Evolutionary conservation across 768 basidiomycete species (phyloP), one percentile per base, ranked within the genome.

Genomic region (Obba rivulosa): DNA sequence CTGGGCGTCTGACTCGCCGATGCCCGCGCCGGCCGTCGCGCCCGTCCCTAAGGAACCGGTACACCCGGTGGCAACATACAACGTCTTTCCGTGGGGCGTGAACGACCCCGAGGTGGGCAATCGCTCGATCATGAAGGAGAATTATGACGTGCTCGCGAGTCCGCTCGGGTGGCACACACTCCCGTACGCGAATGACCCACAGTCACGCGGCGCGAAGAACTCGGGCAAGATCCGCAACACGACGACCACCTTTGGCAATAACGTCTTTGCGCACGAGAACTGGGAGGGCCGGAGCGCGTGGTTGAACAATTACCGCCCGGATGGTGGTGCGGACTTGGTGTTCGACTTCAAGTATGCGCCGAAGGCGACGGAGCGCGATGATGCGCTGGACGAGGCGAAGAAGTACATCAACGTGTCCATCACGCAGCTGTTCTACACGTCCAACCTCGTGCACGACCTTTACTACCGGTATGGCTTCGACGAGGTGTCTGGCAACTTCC

Each of bases 261-360:
- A 92, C 54, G 86, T 83, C 50, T 92, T 93, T 57, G 89, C 93
- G 0, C 95, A 97, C 56, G 95, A 97, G 78, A 90, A 94, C 65
- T 91, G 87, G 83, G 79, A 83, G 45, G 90, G 90, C 31, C 74
- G 69, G 59, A 83, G 81, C 56, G 45, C 56, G 2, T 92, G 75
- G 74, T 62, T 83, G 18, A 49, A 72, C 59, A 96, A 96, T 68
- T 81, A 81, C 61, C 87, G 95, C 45, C 93, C 95, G 0, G 76
- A 81, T 48, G 87, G 66, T 42, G 81, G 83, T 41, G 50, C 59
- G 9, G 59, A 65, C 42, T 69, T 78, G 62, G 62, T 57, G 1
- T 97, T 93, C 65, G 70, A 87, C 62, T 96, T 71, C 72, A 65
- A 72, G 22, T 97, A 97, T 64, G 66, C 78, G 48, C 88, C 91